Evolutionary conservation across 2,329 filamentous ascomycete genomes (phyloP), one percentile per base, ranked within the genome.

Genomic region (Nemania sp.): DNA sequence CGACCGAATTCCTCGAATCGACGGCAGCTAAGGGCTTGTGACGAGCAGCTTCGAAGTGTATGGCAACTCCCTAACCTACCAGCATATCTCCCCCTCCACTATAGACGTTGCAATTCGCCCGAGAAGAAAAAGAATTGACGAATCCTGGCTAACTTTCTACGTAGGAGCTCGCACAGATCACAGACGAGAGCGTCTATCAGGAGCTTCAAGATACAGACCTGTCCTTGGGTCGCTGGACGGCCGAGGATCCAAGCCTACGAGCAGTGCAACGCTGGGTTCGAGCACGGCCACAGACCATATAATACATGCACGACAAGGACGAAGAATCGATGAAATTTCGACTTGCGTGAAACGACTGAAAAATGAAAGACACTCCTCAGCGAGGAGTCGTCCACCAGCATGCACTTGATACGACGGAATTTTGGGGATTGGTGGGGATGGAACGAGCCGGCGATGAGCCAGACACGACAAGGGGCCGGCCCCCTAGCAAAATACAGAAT

Each of bases 231-330:
- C 83, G 85, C 75, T 89, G 86, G 86, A 86, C 81, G 67, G 79
- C 76, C 64, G 86, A 88, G 69, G 86, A 88, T 69, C 86, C 86
- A 2, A 83, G 80, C 65, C 75, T 87, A 54, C 77, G 82, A 55
- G 76, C 79, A 50, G 81, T 88, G 59, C 79, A 83, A 71, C 80
- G 83, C 72, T 88, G 86, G 86, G 73, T 88, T 54, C 79, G 81
- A 57, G 77, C 77, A 55, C 75, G 78, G 54, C 74, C 73, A 21
- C 69, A 69, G 43, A 72, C 65, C 20, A 60, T 50, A 34, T 74
- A 68, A 69, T 58, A 47, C 17, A 20, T 20, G 49, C 37, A 53
- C 39, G 47, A 59, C 5, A 29, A 45, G 50, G 34, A 49, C 37
- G 40, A 48, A 59, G 29, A 56, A 32, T 40, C 15, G 25, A 49